phyloP scores from a whole-genome alignment of 2,329 filamentous ascomycete genomes.

The Neofusicoccum kwambonambiense region DNA sequence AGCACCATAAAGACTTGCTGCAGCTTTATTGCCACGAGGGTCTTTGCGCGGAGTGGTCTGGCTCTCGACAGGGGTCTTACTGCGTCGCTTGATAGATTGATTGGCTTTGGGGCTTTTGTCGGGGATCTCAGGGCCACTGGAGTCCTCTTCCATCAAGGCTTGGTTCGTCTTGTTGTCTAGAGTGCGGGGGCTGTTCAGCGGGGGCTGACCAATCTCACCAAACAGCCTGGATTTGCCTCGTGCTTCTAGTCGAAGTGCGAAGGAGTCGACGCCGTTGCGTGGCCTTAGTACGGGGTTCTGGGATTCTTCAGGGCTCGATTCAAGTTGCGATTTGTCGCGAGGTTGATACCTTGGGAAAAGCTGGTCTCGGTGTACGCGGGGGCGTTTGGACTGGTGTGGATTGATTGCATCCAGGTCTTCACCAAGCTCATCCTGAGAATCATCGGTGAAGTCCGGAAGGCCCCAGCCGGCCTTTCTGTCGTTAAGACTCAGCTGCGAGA shows the following conservation, averaged over 20 bases:
- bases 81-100: constrained; percentile 6
- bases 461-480: constrained; percentile 42
- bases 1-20: constrained; percentile 46
- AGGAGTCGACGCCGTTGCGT: constrained; percentile 28
- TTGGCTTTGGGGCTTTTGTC: constrained; percentile 21
- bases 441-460: constrained; percentile 20
- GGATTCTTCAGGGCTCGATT: constrained; percentile 40
- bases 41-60: constrained; percentile 10
- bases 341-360: constrained; percentile 39
- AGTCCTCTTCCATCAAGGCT: constrained; percentile 27
- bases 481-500: constrained; percentile 54
- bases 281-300: constrained; percentile 26
- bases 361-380: constrained; percentile 31
- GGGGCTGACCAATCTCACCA: constrained; percentile 60
- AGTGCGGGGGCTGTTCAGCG: constrained; percentile 53
- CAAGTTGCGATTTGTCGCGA: constrained; percentile 33
- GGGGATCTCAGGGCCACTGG: constrained; percentile 19
- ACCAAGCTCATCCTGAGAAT: constrained; percentile 34
- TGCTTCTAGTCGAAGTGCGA: constrained; percentile 23
- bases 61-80: constrained; percentile 9
- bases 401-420: constrained; percentile 26
- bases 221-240: constrained; percentile 50
- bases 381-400: constrained; percentile 44
- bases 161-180: constrained; percentile 35
- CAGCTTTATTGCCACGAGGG: constrained; percentile 8